These are phyloP conservation scores for Cercospora berteroae DNA, from an alignment of 2,329 filamentous ascomycete genomes.

Conservation along the genomic window DNA sequence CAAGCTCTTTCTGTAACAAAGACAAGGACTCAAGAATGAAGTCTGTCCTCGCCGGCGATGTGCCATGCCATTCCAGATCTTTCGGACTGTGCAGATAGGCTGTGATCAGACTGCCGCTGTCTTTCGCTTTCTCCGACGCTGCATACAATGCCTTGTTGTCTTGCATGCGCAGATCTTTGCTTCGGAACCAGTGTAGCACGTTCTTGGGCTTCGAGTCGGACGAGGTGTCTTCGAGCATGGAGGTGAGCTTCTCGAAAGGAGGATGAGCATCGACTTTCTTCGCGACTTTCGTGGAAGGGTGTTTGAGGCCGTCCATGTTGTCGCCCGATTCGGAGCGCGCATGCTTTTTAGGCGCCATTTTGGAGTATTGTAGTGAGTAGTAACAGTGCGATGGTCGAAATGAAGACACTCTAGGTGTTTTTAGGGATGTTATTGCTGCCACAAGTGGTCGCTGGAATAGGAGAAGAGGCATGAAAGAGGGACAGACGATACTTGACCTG, in stretches of 20 bases:
- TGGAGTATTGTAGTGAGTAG: neutral
- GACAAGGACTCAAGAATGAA: constrained; percentile 49
- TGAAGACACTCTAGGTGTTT: neutral
- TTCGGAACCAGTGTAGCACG: constrained; percentile 53
- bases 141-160: constrained; percentile 51
- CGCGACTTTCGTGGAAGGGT: constrained; percentile 50
- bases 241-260: constrained; percentile 45
- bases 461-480: neutral
- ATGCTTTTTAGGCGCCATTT: constrained; percentile 25
- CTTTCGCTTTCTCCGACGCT: constrained; percentile 48
- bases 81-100: constrained; percentile 49
- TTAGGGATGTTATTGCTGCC: neutral
- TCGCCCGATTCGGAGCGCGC: constrained; percentile 24
- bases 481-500: neutral
- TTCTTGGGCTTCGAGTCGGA: constrained; percentile 41
- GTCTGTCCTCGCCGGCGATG: constrained; percentile 49
- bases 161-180: constrained; percentile 51
- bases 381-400: neutral
- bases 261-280: constrained; percentile 50
- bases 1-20: constrained; percentile 48
- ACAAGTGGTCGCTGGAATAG: neutral
- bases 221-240: constrained; percentile 42
- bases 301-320: constrained; percentile 34
- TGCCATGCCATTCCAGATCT: constrained; percentile 53
- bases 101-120: constrained; percentile 45